These are phyloP conservation scores for Austroboletus eburneus DNA, from an alignment of 768 basidiomycete species.

Conservation along the genomic window DNA sequence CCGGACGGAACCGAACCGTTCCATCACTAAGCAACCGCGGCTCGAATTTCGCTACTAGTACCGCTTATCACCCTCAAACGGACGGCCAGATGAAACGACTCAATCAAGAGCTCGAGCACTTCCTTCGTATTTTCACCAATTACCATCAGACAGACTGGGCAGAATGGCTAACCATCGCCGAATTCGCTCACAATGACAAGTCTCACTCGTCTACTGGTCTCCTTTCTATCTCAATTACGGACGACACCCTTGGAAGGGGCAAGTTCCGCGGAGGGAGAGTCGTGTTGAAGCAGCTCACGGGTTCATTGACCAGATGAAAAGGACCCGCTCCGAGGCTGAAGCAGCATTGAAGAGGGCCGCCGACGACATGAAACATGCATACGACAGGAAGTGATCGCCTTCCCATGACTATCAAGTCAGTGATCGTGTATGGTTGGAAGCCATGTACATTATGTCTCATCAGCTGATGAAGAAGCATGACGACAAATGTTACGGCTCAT, in stretches of 20 bases:
- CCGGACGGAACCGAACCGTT: slow-evolving; percentile 1
- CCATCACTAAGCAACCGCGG: slow-evolving; percentile 21
- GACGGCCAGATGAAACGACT: slow-evolving; percentile 39
- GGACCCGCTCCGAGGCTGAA: background rate
- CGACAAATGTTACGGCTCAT: no score
- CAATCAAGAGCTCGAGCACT: slow-evolving; percentile 39
- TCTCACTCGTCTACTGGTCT: slow-evolving; percentile 25
- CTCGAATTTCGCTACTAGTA: slow-evolving; percentile 32
- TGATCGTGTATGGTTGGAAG: slow-evolving; percentile 27
- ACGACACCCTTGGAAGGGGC: slow-evolving; percentile 11
- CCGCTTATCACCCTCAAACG: slow-evolving; percentile 43
- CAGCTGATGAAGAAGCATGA: no score
- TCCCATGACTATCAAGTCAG: slow-evolving; percentile 9
- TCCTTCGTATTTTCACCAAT: slow-evolving; percentile 33
- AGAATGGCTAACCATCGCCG: slow-evolving; percentile 27
- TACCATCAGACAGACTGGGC: slow-evolving; percentile 35
- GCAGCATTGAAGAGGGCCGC: slow-evolving; percentile 17
- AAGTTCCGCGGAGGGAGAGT: background rate
- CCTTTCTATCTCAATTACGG: slow-evolving; percentile 21
- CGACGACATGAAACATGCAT: slow-evolving; percentile 29
- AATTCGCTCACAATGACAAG: slow-evolving; percentile 34
- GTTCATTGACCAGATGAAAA: background rate
- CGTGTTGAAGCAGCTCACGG: slow-evolving; percentile 12
- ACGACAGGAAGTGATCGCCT: background rate
- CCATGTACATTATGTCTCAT: slow-evolving; percentile 20